A percentile compares a stretch with the other conserved stretches of the same genome.
Conservation (phyloP, 2,329 filamentous ascomycete genomes). For the Phialophora expanda region DNA sequence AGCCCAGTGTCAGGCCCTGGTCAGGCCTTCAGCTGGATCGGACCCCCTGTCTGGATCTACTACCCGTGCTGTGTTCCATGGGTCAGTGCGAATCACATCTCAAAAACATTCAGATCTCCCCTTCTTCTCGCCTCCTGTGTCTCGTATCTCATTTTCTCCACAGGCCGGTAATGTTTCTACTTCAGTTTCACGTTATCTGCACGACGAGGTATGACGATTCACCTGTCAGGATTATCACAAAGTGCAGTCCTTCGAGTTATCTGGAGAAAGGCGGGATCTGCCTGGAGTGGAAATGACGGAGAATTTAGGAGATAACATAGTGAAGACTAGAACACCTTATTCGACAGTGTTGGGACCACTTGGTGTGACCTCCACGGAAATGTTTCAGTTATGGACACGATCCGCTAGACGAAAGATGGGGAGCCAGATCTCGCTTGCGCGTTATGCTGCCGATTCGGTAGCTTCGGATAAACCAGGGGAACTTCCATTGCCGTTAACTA, state of each 20-base stretch:
- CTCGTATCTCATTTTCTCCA: conserved; percentile 6
- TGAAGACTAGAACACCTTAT: background rate
- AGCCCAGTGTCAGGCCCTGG: background rate
- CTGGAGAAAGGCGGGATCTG: background rate
- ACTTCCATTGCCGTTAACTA: conserved; percentile 19
- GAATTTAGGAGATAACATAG: background rate
- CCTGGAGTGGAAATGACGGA: background rate
- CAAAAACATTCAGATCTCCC: conserved; percentile 4
- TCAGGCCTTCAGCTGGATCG: conserved; percentile 15
- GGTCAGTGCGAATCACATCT: conserved; percentile 1
- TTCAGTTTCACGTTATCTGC: background rate
- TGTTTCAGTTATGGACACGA: background rate
- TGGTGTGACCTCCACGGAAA: background rate
- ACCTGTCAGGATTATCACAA: background rate
- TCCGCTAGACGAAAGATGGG: background rate
- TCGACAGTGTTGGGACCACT: too few species aligned
- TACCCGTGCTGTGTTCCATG: conserved; percentile 18
- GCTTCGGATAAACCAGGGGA: background rate
- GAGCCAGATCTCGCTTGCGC: background rate
- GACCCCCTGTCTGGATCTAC: conserved; percentile 25
- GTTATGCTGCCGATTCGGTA: background rate
- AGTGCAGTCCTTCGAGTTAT: background rate
- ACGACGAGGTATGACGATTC: conserved; percentile 1
- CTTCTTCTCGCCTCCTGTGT: background rate
- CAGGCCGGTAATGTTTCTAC: background rate